Percentiles rank a stretch among this genome's conserved stretches.
Evolutionary conservation across 768 basidiomycete genomes (phyloP).

Genomic region (Mycena sanguinolenta): DNA sequence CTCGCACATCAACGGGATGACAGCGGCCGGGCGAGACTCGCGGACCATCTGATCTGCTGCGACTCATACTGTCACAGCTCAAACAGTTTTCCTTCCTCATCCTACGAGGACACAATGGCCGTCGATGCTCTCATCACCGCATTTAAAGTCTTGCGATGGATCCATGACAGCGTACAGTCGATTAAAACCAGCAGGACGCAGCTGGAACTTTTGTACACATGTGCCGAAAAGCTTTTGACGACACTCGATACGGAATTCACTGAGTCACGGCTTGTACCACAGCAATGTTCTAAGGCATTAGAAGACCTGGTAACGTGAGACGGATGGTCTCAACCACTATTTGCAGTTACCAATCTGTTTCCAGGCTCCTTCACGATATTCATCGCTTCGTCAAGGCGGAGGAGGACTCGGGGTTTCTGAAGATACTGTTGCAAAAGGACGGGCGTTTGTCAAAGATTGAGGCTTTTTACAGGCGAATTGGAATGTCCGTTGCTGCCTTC

Average conservation of each 20-base stretch:
- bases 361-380: slow-evolving; percentile 16
- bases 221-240: slow-evolving; percentile 14
- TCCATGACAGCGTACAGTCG: slow-evolving; percentile 1
- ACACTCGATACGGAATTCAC: slow-evolving; percentile 28
- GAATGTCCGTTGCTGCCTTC: slow-evolving; percentile 4
- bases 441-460: slow-evolving; percentile 15
- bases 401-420: slow-evolving; percentile 10
- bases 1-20: too few species aligned
- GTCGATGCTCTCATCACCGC: not conserved
- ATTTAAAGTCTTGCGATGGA: slow-evolving; percentile 6
- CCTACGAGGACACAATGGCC: not conserved
- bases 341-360: not conserved
- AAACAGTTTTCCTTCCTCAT: too few species aligned
- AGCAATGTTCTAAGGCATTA: slow-evolving; percentile 5
- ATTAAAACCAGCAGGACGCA: slow-evolving; percentile 11
- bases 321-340: not conserved
- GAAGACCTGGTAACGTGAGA: slow-evolving; percentile 12
- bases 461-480: slow-evolving; percentile 18
- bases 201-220: slow-evolving; percentile 1
- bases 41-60: too few species aligned
- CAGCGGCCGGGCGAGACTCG: too few species aligned
- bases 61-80: too few species aligned
- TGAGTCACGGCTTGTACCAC: slow-evolving; percentile 11
- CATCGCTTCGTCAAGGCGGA: slow-evolving; percentile 12
- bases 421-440: slow-evolving; percentile 17